Base-by-base conservation (phyloP, 177 flowering plant species). In the Tripterygium wilfordii region DNA sequence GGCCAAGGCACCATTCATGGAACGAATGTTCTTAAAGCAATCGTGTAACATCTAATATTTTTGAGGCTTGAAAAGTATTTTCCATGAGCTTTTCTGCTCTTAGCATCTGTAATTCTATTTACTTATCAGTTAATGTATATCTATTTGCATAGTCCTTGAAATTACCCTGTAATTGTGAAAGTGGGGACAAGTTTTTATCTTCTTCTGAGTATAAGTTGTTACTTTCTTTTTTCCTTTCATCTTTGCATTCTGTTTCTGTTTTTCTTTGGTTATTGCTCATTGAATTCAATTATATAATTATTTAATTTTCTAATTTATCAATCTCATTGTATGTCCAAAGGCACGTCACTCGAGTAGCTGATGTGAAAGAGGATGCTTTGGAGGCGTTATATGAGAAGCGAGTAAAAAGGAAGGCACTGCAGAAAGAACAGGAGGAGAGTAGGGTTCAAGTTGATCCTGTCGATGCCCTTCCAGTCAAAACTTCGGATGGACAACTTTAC, bases 401-500 rank as follows among this genome's bases (percentile, higher is more conserved):
- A 38, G 33, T 51, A 15, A 67, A 56, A 46, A 81, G 62, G 70
- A 69, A 60, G 42, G 31, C 43, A 2, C 36, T 47, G 41, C 65
- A 69, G 54, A 66, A 72, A 45, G 69, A 71, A 19, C 61, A 47
- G 8, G 75, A 60, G 28, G 61, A 71, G 20, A 42, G 32, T 32
- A 62, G 39, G 25, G 38, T 75, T 47, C 63, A 72, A 57, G 83
- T 89, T 44, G 98, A 84, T 64, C 92, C 62, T 16, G 65, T 70
- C 10, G 88, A 89, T 58, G 96, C 75, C 5, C 96, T 94, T 55
- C 96, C 99, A 14, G 63, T 83, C 42, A 94, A 89, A 66, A 74
- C 84, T 14, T 57, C 77, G 23, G 97, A 83, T 62, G 99, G 99
- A 21, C 36, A 71, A 28, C 65, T 89, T 26, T 51, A 64, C 36